Conservation (phyloP, 192 early-diverging fungal genomes). For the Coemansia sp. region DNA sequence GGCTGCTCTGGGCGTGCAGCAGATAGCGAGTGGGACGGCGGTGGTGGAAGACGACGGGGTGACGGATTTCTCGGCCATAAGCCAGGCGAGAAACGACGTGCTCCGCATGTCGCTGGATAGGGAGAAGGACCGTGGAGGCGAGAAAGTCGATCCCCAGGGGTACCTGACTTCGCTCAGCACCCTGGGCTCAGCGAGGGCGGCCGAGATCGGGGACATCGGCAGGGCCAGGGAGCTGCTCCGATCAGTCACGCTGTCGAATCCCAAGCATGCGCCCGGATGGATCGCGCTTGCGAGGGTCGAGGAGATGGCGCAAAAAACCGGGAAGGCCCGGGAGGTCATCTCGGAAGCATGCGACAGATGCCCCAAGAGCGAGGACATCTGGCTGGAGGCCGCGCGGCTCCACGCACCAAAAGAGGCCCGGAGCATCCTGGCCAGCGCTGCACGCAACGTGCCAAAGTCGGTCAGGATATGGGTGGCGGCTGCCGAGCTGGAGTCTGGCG, state of each 20-base stretch:
- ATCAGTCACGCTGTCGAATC: conserved; percentile 91
- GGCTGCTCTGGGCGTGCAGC: conserved; percentile 19
- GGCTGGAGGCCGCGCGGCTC: conserved; percentile 93
- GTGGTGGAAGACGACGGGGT: conserved; percentile 21
- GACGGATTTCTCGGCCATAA: conserved; percentile 81
- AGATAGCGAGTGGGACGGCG: not conserved
- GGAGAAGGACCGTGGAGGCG: conserved; percentile 67
- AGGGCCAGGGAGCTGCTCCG: conserved; percentile 83
- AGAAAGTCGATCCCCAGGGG: conserved; percentile 89
- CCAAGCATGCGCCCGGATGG: conserved; percentile 97
- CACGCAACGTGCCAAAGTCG: conserved; percentile 83
- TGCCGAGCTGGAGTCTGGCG: conserved; percentile 71
- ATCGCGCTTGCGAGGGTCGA: conserved; percentile 96
- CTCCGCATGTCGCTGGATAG: conserved; percentile 72
- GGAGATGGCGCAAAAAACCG: conserved; percentile 82
- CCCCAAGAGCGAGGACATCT: conserved; percentile 90
- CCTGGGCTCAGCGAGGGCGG: conserved; percentile 71
- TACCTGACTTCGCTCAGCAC: conserved; percentile 92
- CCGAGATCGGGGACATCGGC: conserved; percentile 78
- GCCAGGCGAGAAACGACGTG: conserved; percentile 89
- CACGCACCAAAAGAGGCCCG: conserved; percentile 83
- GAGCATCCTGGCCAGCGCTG: conserved; percentile 86
- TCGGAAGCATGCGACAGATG: conserved; percentile 93
- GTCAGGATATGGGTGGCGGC: conserved; percentile 93
- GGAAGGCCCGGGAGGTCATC: conserved; percentile 81